A percentile compares a stretch with the other conserved stretches of the same genome.
Conservation (phyloP, 179 eudicot species). For the Heliamphora pulchella region DNA sequence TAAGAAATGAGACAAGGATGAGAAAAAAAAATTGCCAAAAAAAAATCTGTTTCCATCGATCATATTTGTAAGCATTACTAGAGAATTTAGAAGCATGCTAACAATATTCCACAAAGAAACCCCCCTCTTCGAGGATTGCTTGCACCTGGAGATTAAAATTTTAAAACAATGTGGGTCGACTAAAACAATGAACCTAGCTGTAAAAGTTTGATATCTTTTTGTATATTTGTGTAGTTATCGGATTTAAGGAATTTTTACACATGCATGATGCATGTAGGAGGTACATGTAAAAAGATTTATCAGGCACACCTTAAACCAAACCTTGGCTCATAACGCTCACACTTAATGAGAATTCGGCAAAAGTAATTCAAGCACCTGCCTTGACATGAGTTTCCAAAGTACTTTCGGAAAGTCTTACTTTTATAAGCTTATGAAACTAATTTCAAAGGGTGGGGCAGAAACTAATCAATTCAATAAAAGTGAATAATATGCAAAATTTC, state of each 20-base stretch:
- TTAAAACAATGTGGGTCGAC: not conserved
- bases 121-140: too few species aligned
- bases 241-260: not conserved
- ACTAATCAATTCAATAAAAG: not conserved
- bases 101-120: not conserved
- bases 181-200: not conserved
- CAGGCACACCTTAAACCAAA: not conserved
- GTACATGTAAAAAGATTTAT: not conserved
- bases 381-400: not conserved
- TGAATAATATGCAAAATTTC: not conserved
- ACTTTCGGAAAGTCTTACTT: not conserved
- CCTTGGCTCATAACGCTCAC: not conserved
- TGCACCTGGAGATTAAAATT: too few species aligned
- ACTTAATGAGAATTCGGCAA: not conserved
- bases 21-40: not conserved
- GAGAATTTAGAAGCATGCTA: not conserved
- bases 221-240: not conserved
- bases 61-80: not conserved
- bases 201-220: not conserved
- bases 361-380: not conserved
- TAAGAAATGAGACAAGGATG: not conserved
- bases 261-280: not conserved
- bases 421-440: not conserved
- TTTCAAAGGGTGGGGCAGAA: not conserved
- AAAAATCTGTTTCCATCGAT: not conserved